Percentiles rank a stretch among this genome's conserved stretches.
Conservation (phyloP, 345 rosid species). For the Rhizophora mangle region DNA sequence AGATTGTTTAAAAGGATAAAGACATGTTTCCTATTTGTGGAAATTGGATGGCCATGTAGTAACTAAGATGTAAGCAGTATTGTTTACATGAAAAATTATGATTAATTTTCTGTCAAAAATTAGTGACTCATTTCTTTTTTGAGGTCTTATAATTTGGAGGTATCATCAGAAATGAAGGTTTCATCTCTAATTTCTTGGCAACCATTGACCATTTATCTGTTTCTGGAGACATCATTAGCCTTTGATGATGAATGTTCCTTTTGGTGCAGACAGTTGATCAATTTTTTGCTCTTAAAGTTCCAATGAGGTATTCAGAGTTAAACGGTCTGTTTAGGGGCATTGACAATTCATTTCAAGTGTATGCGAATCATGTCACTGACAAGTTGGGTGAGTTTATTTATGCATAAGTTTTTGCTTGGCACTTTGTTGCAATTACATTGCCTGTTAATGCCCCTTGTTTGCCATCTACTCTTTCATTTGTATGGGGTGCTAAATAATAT, state of each 20-base stretch:
- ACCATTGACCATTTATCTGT: neutral
- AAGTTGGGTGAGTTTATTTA: constrained; percentile 66
- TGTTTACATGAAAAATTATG: too few relatives aligned
- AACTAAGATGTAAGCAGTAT: too few relatives aligned
- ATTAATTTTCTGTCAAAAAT: too few relatives aligned
- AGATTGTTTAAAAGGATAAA: too few relatives aligned
- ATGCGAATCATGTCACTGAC: constrained; percentile 67
- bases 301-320: constrained; percentile 79
- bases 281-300: constrained; percentile 78
- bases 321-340: constrained; percentile 73
- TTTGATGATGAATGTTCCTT: constrained; percentile 5
- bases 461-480: too few relatives aligned
- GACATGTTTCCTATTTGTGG: too few relatives aligned
- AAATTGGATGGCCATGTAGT: too few relatives aligned
- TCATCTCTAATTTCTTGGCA: neutral
- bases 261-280: constrained; percentile 94
- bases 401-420: constrained; percentile 1
- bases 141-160: neutral
- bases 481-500: too few relatives aligned
- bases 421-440: neutral
- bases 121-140: too few relatives aligned
- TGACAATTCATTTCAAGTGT: constrained; percentile 93
- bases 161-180: neutral
- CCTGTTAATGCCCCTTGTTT: too few relatives aligned
- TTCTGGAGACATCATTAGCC: neutral